Evolutionary conservation across 306 rosid genomes (phyloP), one percentile per base, ranked within the genome.

Genomic region (Ceratonia siliqua): DNA sequence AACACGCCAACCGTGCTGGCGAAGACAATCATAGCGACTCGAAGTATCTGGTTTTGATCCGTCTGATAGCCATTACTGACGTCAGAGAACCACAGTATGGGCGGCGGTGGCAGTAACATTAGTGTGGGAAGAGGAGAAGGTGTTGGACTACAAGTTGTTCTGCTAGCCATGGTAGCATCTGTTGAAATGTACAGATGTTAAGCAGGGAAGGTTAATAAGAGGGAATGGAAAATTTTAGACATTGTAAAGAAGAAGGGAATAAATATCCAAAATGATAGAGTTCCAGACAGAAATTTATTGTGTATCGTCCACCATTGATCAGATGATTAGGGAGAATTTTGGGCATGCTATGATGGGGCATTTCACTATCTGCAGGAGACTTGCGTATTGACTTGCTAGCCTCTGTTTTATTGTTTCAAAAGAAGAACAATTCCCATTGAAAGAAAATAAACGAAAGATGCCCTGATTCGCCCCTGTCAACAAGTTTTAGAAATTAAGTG

Each of bases 1-100:
- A 66, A 6, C 13, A 49, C 27, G 8, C 73, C 54, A 18, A 85
- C 1, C 65, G 72, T 9, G 61, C 78, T 78, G 28, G 71, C 77
- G 7, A 78, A 15, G 28, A 72, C 14, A 0, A 59, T 33, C 49
- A 86, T 0, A 11, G 72, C 33, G 0, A 36, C 11, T 21, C 0
- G 50, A 42, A 62, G 27, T 9, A 66, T 5, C 4, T 46, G 57
- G 1, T 55, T 38, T 61, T 43, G 45, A 2, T 15, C 7, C 10
- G 4, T 12, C 49, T 13, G 6, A 36, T 59, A 3, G 9, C 0
- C 2, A 33, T 11, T 27, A 33, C 4, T 1, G 25, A 3, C 1
- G 66, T 1, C 1, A n/a, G 45, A 38, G 38, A n/a, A 2, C 42
- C 14, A n/a, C 10, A 5, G 41, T 14, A 2, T 15, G 1, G 22